Conservation (phyloP, 1,139 yeast species). For the Pneumocystis sp. region DNA sequence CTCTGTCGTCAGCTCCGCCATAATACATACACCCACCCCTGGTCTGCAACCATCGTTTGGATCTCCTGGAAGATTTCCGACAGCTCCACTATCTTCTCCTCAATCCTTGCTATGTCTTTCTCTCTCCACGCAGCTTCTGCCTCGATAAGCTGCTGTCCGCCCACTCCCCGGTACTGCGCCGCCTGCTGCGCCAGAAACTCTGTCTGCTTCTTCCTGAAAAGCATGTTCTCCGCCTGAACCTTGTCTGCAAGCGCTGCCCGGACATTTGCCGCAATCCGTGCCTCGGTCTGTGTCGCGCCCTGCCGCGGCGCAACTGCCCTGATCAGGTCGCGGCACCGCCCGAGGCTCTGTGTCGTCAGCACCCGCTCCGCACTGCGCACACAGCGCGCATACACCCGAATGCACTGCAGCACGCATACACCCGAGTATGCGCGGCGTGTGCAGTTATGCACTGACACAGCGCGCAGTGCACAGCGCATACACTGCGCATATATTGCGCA, state of each 20-base stretch:
- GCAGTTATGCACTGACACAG: too few species aligned
- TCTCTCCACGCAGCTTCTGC: slow-evolving; percentile 54
- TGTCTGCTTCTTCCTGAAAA: slow-evolving; percentile 74
- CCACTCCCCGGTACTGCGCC: too few species aligned
- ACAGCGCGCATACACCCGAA: not conserved
- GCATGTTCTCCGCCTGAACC: slow-evolving; percentile 62
- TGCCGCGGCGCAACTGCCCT: slow-evolving; percentile 38
- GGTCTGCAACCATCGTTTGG: slow-evolving; percentile 85
- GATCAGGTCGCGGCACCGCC: slow-evolving; percentile 59
- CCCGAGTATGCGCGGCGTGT: too few species aligned
- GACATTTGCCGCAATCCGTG: slow-evolving; percentile 59
- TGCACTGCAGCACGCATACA: too few species aligned
- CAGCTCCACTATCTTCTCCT: slow-evolving; percentile 86
- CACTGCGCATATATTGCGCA: too few species aligned
- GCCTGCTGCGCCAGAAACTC: slow-evolving; percentile 56
- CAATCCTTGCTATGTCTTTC: slow-evolving; percentile 73
- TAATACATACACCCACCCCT: slow-evolving; percentile 28
- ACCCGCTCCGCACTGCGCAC: not conserved
- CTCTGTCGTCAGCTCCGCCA: too few species aligned
- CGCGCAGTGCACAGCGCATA: too few species aligned
- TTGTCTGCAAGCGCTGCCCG: slow-evolving; percentile 72
- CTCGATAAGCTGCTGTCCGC: slow-evolving; percentile 19
- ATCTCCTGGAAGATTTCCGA: slow-evolving; percentile 86
- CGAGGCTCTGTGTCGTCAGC: slow-evolving; percentile 33
- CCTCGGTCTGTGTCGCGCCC: slow-evolving; percentile 29